Evolutionary conservation across 352 stramenopile genomes (phyloP).

Genomic region (Pythium aquatile): DNA sequence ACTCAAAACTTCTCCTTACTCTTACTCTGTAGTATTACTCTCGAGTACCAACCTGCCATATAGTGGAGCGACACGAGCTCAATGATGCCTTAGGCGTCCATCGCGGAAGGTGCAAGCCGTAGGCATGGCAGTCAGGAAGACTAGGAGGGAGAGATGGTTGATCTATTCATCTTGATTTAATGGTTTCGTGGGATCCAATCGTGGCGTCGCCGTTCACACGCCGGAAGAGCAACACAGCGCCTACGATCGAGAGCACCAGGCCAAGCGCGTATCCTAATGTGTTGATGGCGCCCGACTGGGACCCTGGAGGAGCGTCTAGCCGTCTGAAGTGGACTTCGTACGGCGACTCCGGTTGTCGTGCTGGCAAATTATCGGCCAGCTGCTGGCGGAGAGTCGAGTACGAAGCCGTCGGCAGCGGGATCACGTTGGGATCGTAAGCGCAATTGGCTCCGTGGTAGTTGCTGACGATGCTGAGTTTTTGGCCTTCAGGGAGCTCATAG

Average conservation of each 20-base stretch:
- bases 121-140: no score
- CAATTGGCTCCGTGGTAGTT: constrained; percentile 75
- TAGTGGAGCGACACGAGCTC: no score
- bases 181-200: constrained; percentile 13
- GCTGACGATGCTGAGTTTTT: constrained; percentile 51
- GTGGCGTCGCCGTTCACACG: constrained; percentile 37
- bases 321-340: constrained; percentile 27
- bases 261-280: constrained; percentile 32
- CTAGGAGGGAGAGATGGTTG: no score
- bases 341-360: constrained; percentile 8
- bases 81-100: no score
- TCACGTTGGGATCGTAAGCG: constrained; percentile 49
- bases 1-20: background rate
- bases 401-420: constrained; percentile 26
- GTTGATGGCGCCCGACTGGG: constrained; percentile 1
- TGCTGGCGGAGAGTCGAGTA: constrained; percentile 29
- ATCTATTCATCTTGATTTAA: constrained; percentile 23
- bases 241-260: constrained; percentile 43
- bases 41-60: background rate
- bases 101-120: background rate
- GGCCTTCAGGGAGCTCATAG: constrained; percentile 61
- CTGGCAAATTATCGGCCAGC: constrained; percentile 4
- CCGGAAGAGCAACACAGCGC: constrained; percentile 60
- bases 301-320: background rate
- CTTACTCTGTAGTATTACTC: background rate